Base-by-base conservation (phyloP, 345 rosid species). In the Salix udensis region DNA sequence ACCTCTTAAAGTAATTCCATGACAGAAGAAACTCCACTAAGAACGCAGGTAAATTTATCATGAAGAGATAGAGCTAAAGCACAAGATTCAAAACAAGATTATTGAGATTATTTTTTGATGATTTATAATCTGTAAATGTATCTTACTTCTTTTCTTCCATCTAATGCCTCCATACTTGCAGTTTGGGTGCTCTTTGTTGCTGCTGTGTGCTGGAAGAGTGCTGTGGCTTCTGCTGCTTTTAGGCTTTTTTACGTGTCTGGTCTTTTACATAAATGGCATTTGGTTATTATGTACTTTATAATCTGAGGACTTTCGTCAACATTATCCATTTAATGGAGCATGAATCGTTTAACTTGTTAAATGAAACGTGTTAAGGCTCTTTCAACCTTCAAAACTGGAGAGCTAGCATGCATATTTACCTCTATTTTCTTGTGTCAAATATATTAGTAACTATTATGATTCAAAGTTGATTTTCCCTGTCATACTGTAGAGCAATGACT, bases 151-250 rank as follows among this genome's bases (percentile, higher is more conserved):
- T 52, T 39, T 8, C 42, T 73, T 10, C 62, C 61, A 6, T 65
- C 26, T 11, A 21, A 21, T 53, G 44, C 15, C 36, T 50, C 72
- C 42, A 19, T 50, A 0, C 13, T 65, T 28, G 48, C 79, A 77
- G 79, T 71, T 70, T 77, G 69, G 79, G 74, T 24, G 26, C 50
- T 5, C 58, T 77, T 26, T 77, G 79, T 11, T 77, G 79, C 46
- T 77, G 79, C 74, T 77, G 69, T 46, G 6, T 62, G 31, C 1
- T 70, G 79, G 79, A 77, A 64, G 74, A 77, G 40, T 70, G 69
- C 68, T 76, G 28, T 19, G 21, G 58, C n/a, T 5, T 34, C 37
- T 50, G n/a, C 58, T 52, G 62, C 62, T n/a, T 58, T 10, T 73
- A 73, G 60, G 28, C 36, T 1, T 9, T 60, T 4, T 40, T 15